A percentile compares a stretch with the other conserved stretches of the same genome.
phyloP scores from a whole-genome alignment of 305 asterid species.

The Solanum hybrid region DNA sequence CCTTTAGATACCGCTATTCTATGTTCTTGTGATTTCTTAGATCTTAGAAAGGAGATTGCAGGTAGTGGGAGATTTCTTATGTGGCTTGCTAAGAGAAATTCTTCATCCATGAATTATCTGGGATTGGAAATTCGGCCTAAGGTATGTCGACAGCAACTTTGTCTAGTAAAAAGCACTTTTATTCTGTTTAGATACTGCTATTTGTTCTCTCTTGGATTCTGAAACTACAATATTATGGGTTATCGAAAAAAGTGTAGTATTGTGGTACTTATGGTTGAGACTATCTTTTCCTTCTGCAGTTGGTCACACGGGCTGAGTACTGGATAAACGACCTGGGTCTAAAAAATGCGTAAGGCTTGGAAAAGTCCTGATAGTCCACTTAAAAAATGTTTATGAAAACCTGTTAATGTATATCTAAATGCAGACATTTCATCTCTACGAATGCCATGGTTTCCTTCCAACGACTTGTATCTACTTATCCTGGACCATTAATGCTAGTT shows the following conservation, averaged over 20 bases:
- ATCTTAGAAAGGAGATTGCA: constrained; percentile 15
- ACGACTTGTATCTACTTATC: constrained; percentile 63
- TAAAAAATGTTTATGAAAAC: constrained; percentile 6
- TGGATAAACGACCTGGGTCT: constrained; percentile 66
- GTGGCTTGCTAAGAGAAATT: constrained; percentile 60
- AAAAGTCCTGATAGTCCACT: constrained; percentile 13
- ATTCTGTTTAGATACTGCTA: constrained; percentile 8
- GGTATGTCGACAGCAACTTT: constrained; percentile 35
- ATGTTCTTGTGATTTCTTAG: neutral
- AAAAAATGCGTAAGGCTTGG: constrained; percentile 59
- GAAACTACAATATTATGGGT: neutral
- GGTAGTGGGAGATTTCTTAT: constrained; percentile 91
- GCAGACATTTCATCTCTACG: constrained; percentile 77
- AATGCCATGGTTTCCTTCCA: constrained; percentile 79
- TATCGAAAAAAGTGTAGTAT: neutral
- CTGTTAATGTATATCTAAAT: constrained; percentile 19
- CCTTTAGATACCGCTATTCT: neutral
- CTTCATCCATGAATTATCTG: constrained; percentile 47
- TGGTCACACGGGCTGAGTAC: constrained; percentile 75
- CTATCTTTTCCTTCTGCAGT: constrained; percentile 32
- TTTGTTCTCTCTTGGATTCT: constrained; percentile 6
- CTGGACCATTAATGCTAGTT: constrained; percentile 73
- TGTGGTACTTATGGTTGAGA: constrained; percentile 5
- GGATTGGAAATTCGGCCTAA: constrained; percentile 88
- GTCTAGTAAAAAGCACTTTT: constrained; percentile 8